Evolutionary conservation across 768 basidiomycete species (phyloP).

Genomic region (Mycena capillaripes): DNA sequence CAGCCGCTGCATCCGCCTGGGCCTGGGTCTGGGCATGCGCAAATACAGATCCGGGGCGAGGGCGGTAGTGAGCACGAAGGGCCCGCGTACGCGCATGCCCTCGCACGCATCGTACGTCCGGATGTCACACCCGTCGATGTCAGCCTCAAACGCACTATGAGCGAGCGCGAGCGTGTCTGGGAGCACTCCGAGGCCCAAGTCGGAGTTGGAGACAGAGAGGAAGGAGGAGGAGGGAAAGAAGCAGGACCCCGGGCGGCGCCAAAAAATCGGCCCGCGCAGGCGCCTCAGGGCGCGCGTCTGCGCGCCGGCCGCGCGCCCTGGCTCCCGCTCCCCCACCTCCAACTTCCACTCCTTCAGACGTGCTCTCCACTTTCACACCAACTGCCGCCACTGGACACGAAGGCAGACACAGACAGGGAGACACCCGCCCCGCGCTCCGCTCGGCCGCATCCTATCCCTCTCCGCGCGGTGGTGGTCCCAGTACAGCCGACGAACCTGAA

Average conservation of each 20-base stretch:
- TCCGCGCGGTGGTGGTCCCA: neutral
- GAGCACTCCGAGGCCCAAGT: neutral
- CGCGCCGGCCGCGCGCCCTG: slow-evolving; percentile 57
- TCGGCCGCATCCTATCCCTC: neutral
- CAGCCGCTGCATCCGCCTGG: neutral
- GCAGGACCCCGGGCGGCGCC: slow-evolving; percentile 38
- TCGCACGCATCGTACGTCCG: neutral
- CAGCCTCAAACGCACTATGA: neutral
- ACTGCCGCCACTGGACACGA: no score
- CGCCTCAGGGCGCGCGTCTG: slow-evolving; percentile 87
- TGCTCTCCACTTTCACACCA: no score
- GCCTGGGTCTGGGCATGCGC: no score
- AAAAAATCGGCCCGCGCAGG: slow-evolving; percentile 89
- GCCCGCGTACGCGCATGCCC: neutral
- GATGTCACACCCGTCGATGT: neutral
- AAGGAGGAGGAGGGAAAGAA: neutral
- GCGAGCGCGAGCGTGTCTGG: neutral
- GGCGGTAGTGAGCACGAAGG: no score
- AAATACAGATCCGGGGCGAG: no score
- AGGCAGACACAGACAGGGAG: no score
- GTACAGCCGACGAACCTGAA: no score
- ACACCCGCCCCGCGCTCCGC: neutral
- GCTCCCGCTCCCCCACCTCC: neutral
- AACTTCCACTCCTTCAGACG: neutral
- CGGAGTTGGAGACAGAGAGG: no score